Conservation (phyloP, 257 asterid species). For the Jasminum sambac region DNA sequence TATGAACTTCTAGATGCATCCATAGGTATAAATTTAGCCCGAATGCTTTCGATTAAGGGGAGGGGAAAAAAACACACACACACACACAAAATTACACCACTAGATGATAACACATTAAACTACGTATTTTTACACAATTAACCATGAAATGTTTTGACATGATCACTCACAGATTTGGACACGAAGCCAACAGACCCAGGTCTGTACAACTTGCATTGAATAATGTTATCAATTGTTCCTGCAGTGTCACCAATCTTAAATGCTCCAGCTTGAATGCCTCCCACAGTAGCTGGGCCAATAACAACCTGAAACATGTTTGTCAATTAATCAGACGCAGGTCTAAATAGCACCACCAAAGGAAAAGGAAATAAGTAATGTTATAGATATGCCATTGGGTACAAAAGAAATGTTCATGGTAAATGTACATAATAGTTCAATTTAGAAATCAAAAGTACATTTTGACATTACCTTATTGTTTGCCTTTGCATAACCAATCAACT, state of each 20-base stretch:
- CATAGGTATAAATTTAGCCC: slow-evolving; percentile 10
- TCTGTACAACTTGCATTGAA: slow-evolving; percentile 92
- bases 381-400: not conserved
- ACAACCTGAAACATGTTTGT: slow-evolving; percentile 57
- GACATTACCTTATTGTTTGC: slow-evolving; percentile 84
- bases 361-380: slow-evolving; percentile 5
- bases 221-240: slow-evolving; percentile 94
- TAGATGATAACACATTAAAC: not conserved
- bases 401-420: not conserved
- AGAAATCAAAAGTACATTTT: slow-evolving; percentile 11
- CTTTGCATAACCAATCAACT: slow-evolving; percentile 93
- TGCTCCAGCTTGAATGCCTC: slow-evolving; percentile 99
- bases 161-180: slow-evolving; percentile 85
- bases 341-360: not conserved
- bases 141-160: slow-evolving; percentile 1
- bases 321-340: slow-evolving; percentile 18
- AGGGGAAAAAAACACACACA: too few relatives aligned
- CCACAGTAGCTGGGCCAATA: slow-evolving; percentile 98
- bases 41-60: not conserved
- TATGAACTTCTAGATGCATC: slow-evolving; percentile 9
- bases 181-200: slow-evolving; percentile 99
- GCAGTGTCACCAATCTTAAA: slow-evolving; percentile 99
- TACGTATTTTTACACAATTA: slow-evolving; percentile 1
- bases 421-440: not conserved
- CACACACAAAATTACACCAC: slow-evolving; percentile 2